Base-by-base conservation (phyloP, 2,329 filamentous ascomycete species). In the Fusarium secorum region DNA sequence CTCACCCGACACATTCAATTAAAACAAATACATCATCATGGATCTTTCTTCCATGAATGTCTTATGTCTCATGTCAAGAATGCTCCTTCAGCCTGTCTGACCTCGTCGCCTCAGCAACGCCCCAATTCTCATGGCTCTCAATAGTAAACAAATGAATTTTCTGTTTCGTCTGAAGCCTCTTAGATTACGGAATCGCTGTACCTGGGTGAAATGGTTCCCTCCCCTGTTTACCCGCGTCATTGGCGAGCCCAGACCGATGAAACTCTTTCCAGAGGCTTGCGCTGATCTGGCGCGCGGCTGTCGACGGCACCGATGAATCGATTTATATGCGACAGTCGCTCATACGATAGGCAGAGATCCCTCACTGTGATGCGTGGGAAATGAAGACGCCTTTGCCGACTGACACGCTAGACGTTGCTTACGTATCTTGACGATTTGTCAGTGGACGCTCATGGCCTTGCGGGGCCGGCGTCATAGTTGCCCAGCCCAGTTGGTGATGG, bases 61-160 rank as follows among this genome's bases (percentile, higher is more conserved):
- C 68, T 71, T 54, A 68, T 42, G 14, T 71, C 68, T 71, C 58
- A 64, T 38, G n/a, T 60, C n/a, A 71, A 71, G 68, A 71, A 71
- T 71, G 68, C 39, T 60, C 55, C 39, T 36, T 54, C 41, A 66
- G 28, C 22, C 46, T 60, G 61, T 52, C 33, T 32, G 7, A 60
- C 17, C 28, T 48, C 38, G 33, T 70, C 52, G 35, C 67, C 68
- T 58, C 52, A 68, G 38, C 68, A 71, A 67, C 68, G 22, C n/a
- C 36, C 22, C 57, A 53, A 22, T 36, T 46, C 32, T 58, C 54
- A 42, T 51, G 38, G 53, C 39, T 35, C 36, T 32, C n/a, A 32
- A 45, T 33, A 26, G 65, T 68, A 62, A 68, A 68, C 59, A 68
- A 33, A 45, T 20, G 30, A 26, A 15, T 14, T 30, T 28, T 35